phyloP scores from a whole-genome alignment of 2,329 filamentous ascomycete species.

The Phialophora expanda region DNA sequence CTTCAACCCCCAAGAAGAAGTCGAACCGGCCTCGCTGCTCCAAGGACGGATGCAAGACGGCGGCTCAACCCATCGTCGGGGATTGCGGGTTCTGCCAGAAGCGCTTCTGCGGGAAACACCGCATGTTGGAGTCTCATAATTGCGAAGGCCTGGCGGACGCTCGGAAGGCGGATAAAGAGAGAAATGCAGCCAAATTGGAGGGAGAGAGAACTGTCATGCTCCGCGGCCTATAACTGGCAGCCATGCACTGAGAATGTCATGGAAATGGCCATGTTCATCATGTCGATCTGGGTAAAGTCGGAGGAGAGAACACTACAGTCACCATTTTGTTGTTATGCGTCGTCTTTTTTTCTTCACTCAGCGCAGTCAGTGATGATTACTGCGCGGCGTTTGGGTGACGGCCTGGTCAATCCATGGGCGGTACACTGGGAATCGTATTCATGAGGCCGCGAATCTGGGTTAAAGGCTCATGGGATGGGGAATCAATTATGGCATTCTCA shows the following conservation, averaged over 20 bases:
- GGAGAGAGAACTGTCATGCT: conserved; percentile 92
- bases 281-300: neutral
- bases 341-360: neutral
- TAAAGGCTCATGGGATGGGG: too few relatives aligned
- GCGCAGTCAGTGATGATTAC: neutral
- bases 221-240: conserved; percentile 73
- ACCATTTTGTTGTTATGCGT: neutral
- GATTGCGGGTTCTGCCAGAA: conserved; percentile 95
- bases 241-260: neutral
- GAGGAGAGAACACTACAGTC: neutral
- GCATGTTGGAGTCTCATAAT: conserved; percentile 91
- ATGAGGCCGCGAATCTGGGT: too few relatives aligned
- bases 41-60: conserved; percentile 86
- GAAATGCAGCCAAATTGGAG: conserved; percentile 91
- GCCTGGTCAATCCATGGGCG: neutral
- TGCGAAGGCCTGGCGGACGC: conserved; percentile 93
- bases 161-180: conserved; percentile 95
- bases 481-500: too few relatives aligned
- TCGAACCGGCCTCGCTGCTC: conserved; percentile 73
- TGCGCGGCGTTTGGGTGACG: conserved; percentile 1
- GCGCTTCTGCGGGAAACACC: conserved; percentile 93
- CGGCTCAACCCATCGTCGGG: conserved; percentile 89
- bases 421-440: neutral
- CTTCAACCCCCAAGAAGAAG: conserved; percentile 48
- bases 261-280: neutral